phyloP scores from a whole-genome alignment of 306 rosid genomes.

The Calophaca sinica region DNA sequence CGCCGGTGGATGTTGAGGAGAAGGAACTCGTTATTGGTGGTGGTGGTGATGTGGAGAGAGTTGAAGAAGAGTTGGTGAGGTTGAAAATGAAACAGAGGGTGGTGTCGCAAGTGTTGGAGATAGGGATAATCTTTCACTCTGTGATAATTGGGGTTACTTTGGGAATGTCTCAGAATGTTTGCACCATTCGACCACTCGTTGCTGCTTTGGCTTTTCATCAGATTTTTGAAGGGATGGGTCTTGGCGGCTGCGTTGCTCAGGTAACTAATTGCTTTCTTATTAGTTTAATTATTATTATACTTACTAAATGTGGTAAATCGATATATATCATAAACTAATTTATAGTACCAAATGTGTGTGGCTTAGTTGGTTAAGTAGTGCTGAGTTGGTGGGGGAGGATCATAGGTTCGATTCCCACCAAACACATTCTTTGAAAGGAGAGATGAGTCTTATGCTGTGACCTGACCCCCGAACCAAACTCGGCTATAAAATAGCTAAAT shows the following conservation, averaged over 20 bases:
- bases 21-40: slow-evolving; percentile 41
- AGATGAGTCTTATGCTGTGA: too few relatives aligned
- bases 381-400: too few relatives aligned
- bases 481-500: too few relatives aligned
- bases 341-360: too few relatives aligned
- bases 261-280: slow-evolving; percentile 28
- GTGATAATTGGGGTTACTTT: slow-evolving; percentile 84
- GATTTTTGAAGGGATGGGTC: slow-evolving; percentile 92
- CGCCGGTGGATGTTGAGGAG: slow-evolving; percentile 53
- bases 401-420: too few relatives aligned
- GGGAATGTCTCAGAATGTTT: slow-evolving; percentile 93
- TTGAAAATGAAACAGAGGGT: slow-evolving; percentile 65
- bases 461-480: too few relatives aligned
- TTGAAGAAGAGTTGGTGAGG: slow-evolving; percentile 52
- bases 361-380: too few relatives aligned
- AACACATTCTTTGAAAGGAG: too few relatives aligned
- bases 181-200: slow-evolving; percentile 83
- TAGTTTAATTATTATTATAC: too few relatives aligned
- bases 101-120: slow-evolving; percentile 82
- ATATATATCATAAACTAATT: too few relatives aligned
- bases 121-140: slow-evolving; percentile 88
- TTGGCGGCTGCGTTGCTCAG: slow-evolving; percentile 96
- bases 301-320: too few relatives aligned
- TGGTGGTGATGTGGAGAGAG: neutral
- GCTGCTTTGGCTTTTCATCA: slow-evolving; percentile 89